Evolutionary conservation across 2,329 filamentous ascomycete species (phyloP).

Genomic region (Ascomycota sp.): DNA sequence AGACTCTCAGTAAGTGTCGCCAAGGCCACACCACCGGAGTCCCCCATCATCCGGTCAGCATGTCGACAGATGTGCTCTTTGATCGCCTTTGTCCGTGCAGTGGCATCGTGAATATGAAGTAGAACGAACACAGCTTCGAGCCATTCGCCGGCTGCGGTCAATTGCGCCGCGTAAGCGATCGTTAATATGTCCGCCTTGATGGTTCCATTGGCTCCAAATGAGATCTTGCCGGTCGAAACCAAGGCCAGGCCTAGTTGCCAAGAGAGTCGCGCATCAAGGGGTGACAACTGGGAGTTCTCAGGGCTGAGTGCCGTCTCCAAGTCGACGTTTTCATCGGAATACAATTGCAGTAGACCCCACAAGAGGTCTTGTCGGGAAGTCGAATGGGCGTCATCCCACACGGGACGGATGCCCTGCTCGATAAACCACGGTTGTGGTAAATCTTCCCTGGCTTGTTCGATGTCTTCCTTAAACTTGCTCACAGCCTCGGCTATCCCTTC

Average conservation of each 20-base stretch:
- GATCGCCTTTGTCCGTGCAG: conserved; percentile 41
- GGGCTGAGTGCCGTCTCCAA: conserved; percentile 54
- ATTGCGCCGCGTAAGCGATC: conserved; percentile 39
- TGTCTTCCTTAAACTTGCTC: conserved; percentile 46
- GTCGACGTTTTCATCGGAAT: conserved; percentile 33
- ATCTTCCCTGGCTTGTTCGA: conserved; percentile 48
- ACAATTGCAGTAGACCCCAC: conserved; percentile 70
- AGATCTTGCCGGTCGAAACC: conserved; percentile 23
- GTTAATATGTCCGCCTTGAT: conserved; percentile 44
- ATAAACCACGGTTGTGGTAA: conserved; percentile 50
- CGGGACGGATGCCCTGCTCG: conserved; percentile 31
- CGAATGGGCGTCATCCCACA: conserved; percentile 37
- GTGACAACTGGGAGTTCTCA: conserved; percentile 52
- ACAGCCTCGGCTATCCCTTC: conserved; percentile 55
- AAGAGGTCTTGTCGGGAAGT: conserved; percentile 51
- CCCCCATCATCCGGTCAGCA: conserved; percentile 39
- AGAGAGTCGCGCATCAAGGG: conserved; percentile 50
- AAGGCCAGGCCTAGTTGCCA: conserved; percentile 69
- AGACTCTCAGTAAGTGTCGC: conserved; percentile 38
- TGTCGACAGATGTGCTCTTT: conserved; percentile 55
- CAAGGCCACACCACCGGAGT: conserved; percentile 29
- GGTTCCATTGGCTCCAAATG: conserved; percentile 28
- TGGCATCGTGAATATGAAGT: conserved; percentile 44
- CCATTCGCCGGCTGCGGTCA: conserved; percentile 43
- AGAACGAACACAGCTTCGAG: conserved; percentile 54